Base-by-base conservation (phyloP, 2,329 filamentous ascomycete genomes). In the Byssochlamys sp. region DNA sequence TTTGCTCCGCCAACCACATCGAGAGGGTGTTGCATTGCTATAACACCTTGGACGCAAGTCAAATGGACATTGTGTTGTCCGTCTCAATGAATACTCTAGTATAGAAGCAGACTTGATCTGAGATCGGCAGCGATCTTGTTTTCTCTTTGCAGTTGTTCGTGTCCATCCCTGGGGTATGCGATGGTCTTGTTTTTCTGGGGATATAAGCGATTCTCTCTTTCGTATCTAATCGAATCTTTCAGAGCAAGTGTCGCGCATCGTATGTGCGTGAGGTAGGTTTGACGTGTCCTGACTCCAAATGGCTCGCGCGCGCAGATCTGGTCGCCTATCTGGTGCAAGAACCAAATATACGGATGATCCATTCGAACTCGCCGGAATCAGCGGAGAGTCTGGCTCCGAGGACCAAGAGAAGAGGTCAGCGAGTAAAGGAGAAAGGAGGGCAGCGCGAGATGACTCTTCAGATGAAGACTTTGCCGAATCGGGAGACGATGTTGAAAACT, bases 291-390 rank as follows among this genome's bases (percentile, higher is more conserved):
- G 3, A 14, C 5, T 51, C n/a, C 10, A 28, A 26, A 51, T 51
- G 49, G 49, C 67, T 56, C 56, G 62, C 29, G 58, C 64, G 25
- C 71, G 72, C 62, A 70, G 72, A 59, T 73, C 72, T 24, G 65
- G 60, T 51, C 73, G 73, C 59, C 58, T 64, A n/a, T 64, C 63
- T 53, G 65, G 68, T 28, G 58, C 65, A n/a, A 66, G 56, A 56
- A 65, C 66, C 9, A 69, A 65, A 45, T 75, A 75, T 57, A 66
- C 67, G 24, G 59, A 67, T 53, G 74, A 76, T 60, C 65, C 69
- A 12, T 72, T 75, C 54, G 65, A 69, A 57, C 59, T 61, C 2
- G 66, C 66, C 28, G 71, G 69, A 2, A 61, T 75, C 2, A 70
- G 65, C 45, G 69, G 67, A 52, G 65, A 65, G 2, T 69, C 67